phyloP scores from a whole-genome alignment of 2,329 filamentous ascomycete genomes.

The Colletotrichum sublineola region DNA sequence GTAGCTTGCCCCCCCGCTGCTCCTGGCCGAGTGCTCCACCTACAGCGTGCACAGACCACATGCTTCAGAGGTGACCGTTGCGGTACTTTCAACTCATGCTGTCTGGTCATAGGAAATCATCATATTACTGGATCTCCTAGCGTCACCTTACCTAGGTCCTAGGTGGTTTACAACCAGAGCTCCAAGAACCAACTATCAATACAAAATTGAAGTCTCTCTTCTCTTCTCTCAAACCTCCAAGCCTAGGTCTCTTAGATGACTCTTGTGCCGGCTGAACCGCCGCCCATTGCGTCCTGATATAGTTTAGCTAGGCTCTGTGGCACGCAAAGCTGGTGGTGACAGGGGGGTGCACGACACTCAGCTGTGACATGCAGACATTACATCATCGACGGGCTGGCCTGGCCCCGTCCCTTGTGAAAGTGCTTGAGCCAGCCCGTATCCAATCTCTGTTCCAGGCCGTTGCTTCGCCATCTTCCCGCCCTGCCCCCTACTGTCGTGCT shows the following conservation, averaged over 20 bases:
- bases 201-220: neutral
- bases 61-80: conserved; percentile 6
- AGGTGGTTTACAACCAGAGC: conserved; percentile 6
- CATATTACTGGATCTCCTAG: conserved; percentile 12
- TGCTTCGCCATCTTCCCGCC: neutral
- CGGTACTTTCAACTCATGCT: neutral
- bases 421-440: conserved; percentile 22
- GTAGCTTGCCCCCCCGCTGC: conserved; percentile 37
- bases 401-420: conserved; percentile 19
- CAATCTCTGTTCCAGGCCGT: conserved; percentile 17
- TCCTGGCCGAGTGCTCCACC: conserved; percentile 28
- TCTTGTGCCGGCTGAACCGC: neutral
- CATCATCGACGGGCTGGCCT: conserved; percentile 30
- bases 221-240: neutral
- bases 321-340: conserved; percentile 23
- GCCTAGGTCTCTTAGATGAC: neutral
- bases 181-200: conserved; percentile 28
- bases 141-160: neutral
- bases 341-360: conserved; percentile 23
- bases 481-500: conserved; percentile 26
- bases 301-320: conserved; percentile 16
- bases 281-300: neutral
- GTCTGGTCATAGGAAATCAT: too few relatives aligned
- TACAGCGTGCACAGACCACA: conserved; percentile 23
- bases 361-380: conserved; percentile 26